phyloP scores from a whole-genome alignment of 208 protist genomes.

The Wallacemonas rigidus region DNA sequence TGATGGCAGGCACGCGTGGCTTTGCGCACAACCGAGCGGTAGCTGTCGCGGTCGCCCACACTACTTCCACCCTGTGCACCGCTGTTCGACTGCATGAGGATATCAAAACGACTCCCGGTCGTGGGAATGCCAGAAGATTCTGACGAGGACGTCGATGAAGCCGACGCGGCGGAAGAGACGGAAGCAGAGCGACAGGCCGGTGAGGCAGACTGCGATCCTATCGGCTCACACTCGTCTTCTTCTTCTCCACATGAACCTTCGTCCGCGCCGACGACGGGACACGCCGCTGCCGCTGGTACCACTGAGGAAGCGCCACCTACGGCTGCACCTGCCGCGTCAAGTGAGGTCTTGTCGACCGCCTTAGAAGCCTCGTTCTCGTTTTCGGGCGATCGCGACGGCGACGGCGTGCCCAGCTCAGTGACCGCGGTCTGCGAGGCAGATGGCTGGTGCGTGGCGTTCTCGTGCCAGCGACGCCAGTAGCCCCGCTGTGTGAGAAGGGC shows the following conservation, averaged over 20 bases:
- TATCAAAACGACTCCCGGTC: slow-evolving; percentile 60
- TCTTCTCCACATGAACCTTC: neutral
- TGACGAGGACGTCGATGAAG: neutral
- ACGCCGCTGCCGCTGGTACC: neutral
- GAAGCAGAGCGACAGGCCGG: neutral
- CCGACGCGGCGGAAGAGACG: slow-evolving; percentile 11
- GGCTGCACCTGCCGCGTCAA: neutral
- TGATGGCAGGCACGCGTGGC: slow-evolving; percentile 20
- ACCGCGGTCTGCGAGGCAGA: neutral
- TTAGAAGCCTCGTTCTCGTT: neutral
- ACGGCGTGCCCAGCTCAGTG: no score
- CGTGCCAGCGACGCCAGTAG: slow-evolving; percentile 11
- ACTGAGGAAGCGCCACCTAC: neutral
- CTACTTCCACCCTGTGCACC: slow-evolving; percentile 19
- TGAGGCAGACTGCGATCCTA: neutral
- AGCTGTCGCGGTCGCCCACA: slow-evolving; percentile 15
- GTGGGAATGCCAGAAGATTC: neutral
- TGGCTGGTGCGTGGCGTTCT: slow-evolving; percentile 4
- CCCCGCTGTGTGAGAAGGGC: neutral
- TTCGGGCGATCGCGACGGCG: neutral
- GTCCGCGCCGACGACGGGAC: no score
- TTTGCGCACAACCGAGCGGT: slow-evolving; percentile 38
- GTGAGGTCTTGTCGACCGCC: neutral
- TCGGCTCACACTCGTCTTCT: neutral
- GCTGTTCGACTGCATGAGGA: slow-evolving; percentile 36